Evolutionary conservation across 768 basidiomycete species (phyloP), one percentile per base, ranked within the genome.

Genomic region (Symmetrospora coprosmae): DNA sequence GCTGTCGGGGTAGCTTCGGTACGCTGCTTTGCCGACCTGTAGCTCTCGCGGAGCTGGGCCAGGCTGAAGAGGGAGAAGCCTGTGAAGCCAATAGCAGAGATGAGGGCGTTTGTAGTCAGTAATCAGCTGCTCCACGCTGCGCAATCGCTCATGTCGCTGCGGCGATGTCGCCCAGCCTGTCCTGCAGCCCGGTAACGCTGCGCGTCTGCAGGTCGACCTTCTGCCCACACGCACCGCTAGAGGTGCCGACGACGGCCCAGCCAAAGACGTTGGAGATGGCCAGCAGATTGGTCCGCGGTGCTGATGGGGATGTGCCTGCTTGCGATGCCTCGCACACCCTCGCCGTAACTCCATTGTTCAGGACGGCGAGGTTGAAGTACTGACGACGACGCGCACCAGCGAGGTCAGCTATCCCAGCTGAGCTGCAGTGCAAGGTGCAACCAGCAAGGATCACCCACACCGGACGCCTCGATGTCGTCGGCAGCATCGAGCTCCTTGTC

Each of bases 51-150:
- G 31, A 69, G 45, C 1, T 33, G 0, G 2, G 53, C 16, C 21
- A 70, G 55, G 14, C 63, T 38, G 60, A 50, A 68, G n/a, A 70
- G 60, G 2, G 64, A 63, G 66, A 70, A 69, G 14, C 66, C 68
- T 69, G 63, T 21, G 43, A 4, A 23, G 55, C 27, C 31, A 45
- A 34, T 41, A 17, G 31, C 25, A 25, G 27, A n/a, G 40, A 40
- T 7, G 35, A 53, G 27, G 13, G 5, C 33, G 16, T 25, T 17
- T 19, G 45, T 47, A 16, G 8, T 39, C 38, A 33, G 39, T 23
- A 17, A 45, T 40, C 2, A 25, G 28, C 16, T 1, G 17, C 25
- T 39, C 39, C 30, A 31, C 14, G 9, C 14, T 23, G 1, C 7
- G 13, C 31, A 11, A 39, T 33, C 5, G 45, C 23, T 0, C 4